Conservation (phyloP, 2,329 filamentous ascomycete species). For the Purpureocillium lavendulum region DNA sequence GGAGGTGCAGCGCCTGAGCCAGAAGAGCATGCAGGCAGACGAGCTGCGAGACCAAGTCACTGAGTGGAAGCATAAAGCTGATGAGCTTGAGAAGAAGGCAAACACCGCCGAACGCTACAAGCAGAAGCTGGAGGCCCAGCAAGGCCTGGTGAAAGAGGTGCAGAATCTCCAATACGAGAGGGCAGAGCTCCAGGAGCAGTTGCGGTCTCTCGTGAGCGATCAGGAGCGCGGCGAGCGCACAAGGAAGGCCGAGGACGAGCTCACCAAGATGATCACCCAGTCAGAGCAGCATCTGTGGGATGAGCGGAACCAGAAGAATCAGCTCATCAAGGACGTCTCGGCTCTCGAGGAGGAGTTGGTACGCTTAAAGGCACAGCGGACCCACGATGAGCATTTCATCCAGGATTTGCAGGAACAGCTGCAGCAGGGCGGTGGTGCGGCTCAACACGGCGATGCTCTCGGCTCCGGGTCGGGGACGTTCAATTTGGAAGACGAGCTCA, state of each 20-base stretch:
- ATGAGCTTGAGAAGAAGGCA: conserved; percentile 52
- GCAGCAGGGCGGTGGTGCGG: conserved; percentile 23
- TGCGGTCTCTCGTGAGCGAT: conserved; percentile 27
- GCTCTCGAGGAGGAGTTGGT: conserved; percentile 37
- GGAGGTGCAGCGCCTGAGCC: conserved; percentile 39
- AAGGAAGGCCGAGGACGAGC: conserved; percentile 28
- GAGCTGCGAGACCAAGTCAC: conserved; percentile 50
- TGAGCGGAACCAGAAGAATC: conserved; percentile 35
- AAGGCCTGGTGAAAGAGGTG: conserved; percentile 46
- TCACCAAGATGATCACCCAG: conserved; percentile 31
- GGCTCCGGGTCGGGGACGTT: conserved; percentile 17
- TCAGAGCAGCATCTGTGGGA: conserved; percentile 33
- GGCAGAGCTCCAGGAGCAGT: conserved; percentile 41
- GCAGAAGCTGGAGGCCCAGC: conserved; percentile 52
- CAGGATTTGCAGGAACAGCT: conserved; percentile 53
- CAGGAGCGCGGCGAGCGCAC: conserved; percentile 23
- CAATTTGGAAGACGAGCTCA: conserved; percentile 53
- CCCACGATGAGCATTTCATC: conserved; percentile 44
- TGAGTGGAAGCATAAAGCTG: conserved; percentile 50
- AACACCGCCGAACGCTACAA: conserved; percentile 55
- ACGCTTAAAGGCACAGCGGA: conserved; percentile 37
- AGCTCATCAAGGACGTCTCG: conserved; percentile 36
- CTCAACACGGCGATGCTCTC: conserved; percentile 11
- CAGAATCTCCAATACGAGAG: conserved; percentile 46
- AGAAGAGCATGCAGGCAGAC: conserved; percentile 38